phyloP scores from a whole-genome alignment of 371 early-diverging fungal species.

The Rhizopus stolonifer region DNA sequence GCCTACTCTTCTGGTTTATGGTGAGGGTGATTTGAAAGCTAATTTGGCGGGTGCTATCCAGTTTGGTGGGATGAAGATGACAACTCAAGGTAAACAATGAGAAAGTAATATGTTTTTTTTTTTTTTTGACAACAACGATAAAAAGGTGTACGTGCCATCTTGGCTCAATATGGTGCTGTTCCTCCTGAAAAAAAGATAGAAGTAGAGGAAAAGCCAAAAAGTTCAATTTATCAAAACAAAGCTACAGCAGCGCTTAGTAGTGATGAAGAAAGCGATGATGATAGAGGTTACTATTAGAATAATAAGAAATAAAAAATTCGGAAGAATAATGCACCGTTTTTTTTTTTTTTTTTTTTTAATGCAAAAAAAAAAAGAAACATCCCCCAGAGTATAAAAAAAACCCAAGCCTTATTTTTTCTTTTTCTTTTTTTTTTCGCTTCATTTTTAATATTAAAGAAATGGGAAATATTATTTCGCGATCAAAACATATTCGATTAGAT shows the following conservation, averaged over 20 bases:
- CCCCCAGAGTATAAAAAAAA: neutral
- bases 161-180: slow-evolving; percentile 43
- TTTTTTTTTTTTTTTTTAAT: no score
- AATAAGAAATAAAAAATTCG: no score
- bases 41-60: slow-evolving; percentile 81
- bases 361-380: neutral
- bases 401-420: neutral
- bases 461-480: slow-evolving; percentile 15
- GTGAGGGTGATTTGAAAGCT: slow-evolving; percentile 78
- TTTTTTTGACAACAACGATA: no score
- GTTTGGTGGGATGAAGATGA: slow-evolving; percentile 83
- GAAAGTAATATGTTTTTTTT: no score
- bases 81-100: slow-evolving; percentile 55
- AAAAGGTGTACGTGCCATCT: slow-evolving; percentile 41
- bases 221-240: slow-evolving; percentile 43
- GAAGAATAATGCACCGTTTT: no score
- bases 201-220: slow-evolving; percentile 23
- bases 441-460: slow-evolving; percentile 3
- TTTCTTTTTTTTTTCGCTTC: no score
- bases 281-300: slow-evolving; percentile 48
- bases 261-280: slow-evolving; percentile 57
- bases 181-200: slow-evolving; percentile 40
- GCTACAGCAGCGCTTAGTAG: slow-evolving; percentile 61
- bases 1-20: slow-evolving; percentile 90
- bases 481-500: neutral